Base-by-base conservation (phyloP, 768 basidiomycete genomes). In the Psilocybe cubensis region DNA sequence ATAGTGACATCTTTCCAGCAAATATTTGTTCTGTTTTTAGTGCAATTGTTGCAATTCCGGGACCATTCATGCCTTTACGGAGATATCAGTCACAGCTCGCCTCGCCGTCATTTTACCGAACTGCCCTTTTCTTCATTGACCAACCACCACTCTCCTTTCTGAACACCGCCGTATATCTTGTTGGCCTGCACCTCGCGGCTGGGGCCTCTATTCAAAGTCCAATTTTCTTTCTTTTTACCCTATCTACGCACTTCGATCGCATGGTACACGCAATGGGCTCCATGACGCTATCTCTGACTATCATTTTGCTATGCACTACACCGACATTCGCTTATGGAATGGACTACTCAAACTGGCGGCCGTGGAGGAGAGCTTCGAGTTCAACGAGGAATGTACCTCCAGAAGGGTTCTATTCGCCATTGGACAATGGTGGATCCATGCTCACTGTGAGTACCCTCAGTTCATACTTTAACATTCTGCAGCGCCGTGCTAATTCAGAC, bases 371-470 rank as follows among this genome's bases (percentile, higher is more conserved):
- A 21, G 41, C 51, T 25, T 20, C 49, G 35, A 60, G 56, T 53
- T 48, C 59, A 38, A 45, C 65, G 21, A 67, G 74, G 54, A 75
- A 70, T 52, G 75, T 83, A 12, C 83, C 87, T 3, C 58, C 77
- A 6, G 66, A 70, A 40, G 91, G 90, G 2, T 94, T 80, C 68
- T 86, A 81, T 60, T 75, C 82, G 58, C 89, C 91, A 1, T 53
- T 67, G 7, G 63, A 71, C 9, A 73, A 67, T 33, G 89, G 89
- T 4, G 93, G 93, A 0, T 79, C 77, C 57, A 83, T 88, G 83
- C 72, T 93, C 3, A 89, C 89, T 18, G 92, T 93, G 63, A 56
- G 89, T 75, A 23, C 18, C 48, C 49, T 43, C 54, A 53, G 17
- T 29, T 0, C 31, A 8, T 14, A 17, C 52, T 27, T 24, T 54